These are phyloP conservation scores for Amaranthus hypochondriacus DNA, from an alignment of 148 eudicot genomes.

Conservation along the genomic window DNA sequence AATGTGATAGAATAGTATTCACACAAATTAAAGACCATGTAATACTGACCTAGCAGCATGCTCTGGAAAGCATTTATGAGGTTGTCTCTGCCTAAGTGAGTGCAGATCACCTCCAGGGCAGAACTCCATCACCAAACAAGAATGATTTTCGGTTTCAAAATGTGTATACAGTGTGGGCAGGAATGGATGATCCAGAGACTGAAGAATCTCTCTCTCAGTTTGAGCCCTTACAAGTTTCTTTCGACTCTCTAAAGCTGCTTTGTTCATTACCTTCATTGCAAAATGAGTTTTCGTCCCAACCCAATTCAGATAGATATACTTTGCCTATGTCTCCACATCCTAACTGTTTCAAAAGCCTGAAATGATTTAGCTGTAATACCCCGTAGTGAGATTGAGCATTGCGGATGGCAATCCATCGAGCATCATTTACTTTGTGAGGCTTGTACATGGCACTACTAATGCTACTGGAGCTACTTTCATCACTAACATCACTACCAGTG, in stretches of 20 bases:
- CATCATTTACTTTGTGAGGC: conserved; percentile 82
- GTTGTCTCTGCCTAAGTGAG: conserved; percentile 73
- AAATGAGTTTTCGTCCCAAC: conserved; percentile 67
- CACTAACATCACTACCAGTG: conserved; percentile 80
- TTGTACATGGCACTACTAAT: conserved; percentile 56
- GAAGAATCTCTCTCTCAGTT: conserved; percentile 86
- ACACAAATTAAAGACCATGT: not conserved
- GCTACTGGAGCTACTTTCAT: conserved; percentile 83
- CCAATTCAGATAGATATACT: conserved; percentile 71
- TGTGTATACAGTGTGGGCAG: conserved; percentile 84
- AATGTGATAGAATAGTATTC: not conserved
- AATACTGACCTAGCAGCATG: conserved; percentile 77
- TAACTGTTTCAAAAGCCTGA: conserved; percentile 59
- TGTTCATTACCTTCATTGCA: conserved; percentile 93
- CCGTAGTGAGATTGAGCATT: conserved; percentile 60
- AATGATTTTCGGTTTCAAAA: conserved; percentile 75
- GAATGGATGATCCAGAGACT: conserved; percentile 89
- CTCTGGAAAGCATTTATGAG: conserved; percentile 78
- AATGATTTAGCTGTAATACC: conserved; percentile 54
- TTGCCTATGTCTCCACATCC: conserved; percentile 92
- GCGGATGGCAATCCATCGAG: conserved; percentile 81
- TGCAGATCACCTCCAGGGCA: conserved; percentile 98
- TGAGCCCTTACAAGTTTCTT: conserved; percentile 84
- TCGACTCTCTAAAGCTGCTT: conserved; percentile 61
- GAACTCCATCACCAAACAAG: conserved; percentile 86